Conservation (phyloP, 768 basidiomycete species). For the Naematelia aurantialba region DNA sequence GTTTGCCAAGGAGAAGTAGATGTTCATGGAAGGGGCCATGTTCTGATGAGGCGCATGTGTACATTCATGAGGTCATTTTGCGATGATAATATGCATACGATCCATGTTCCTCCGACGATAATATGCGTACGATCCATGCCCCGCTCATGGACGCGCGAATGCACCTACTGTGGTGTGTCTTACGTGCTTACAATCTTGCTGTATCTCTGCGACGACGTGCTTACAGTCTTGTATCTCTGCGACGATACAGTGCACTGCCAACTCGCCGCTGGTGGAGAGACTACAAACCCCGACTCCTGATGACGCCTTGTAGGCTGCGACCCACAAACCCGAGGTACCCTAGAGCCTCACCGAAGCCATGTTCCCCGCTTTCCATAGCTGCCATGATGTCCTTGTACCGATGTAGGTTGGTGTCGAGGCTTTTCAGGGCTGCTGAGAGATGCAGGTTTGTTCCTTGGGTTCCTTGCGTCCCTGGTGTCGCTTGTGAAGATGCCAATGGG, state of each 20-base stretch:
- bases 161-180: too few species aligned
- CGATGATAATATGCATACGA: neutral
- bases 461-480: too few species aligned
- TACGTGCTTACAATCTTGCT: too few species aligned
- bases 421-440: slow-evolving; percentile 16
- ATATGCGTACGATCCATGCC: neutral
- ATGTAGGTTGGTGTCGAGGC: slow-evolving; percentile 20
- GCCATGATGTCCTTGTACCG: slow-evolving; percentile 10
- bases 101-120: neutral
- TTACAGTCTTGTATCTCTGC: too few species aligned
- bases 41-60: too few species aligned
- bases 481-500: neutral
- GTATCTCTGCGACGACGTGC: too few species aligned
- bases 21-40: neutral
- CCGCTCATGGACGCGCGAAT: too few species aligned
- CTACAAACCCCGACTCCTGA: slow-evolving; percentile 19
- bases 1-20: slow-evolving; percentile 35
- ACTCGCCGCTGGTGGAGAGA: too few species aligned
- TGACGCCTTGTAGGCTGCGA: slow-evolving; percentile 20
- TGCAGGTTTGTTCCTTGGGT: slow-evolving; percentile 18
- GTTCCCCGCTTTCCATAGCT: slow-evolving; percentile 18
- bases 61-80: neutral
- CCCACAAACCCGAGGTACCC: slow-evolving; percentile 23
- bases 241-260: too few species aligned
- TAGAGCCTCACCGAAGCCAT: slow-evolving; percentile 20